Evolutionary conservation across 2,329 filamentous ascomycete species (phyloP).

Genomic region (Saccharata proteae): DNA sequence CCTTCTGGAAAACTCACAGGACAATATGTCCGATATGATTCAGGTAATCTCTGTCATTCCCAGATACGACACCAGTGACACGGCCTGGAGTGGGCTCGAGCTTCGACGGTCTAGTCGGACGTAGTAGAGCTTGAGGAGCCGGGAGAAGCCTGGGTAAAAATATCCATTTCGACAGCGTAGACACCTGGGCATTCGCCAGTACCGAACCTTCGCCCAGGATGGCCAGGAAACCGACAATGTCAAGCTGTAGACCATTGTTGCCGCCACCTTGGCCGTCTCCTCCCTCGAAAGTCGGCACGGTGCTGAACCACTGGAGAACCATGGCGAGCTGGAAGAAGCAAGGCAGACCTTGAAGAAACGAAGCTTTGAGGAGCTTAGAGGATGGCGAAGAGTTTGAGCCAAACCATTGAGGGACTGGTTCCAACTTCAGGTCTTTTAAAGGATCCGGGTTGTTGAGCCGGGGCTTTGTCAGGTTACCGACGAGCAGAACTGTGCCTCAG

Average conservation of each 20-base stretch:
- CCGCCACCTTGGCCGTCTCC: too few relatives aligned
- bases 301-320: conserved; percentile 4
- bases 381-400: too few relatives aligned
- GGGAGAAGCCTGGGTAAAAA: conserved; percentile 38
- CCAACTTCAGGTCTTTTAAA: too few relatives aligned
- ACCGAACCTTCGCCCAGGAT: conserved; percentile 41
- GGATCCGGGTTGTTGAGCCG: too few relatives aligned
- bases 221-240: conserved; percentile 45
- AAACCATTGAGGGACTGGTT: too few relatives aligned
- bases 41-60: conserved; percentile 33
- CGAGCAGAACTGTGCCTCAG: too few relatives aligned
- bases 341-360: too few relatives aligned
- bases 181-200: conserved; percentile 37
- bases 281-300: conserved; percentile 5
- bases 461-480: too few relatives aligned
- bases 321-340: neutral
- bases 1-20: conserved; percentile 20
- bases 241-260: conserved; percentile 39
- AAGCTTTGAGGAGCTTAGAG: too few relatives aligned
- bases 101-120: conserved; percentile 30
- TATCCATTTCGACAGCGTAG: conserved; percentile 36
- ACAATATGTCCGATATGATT: conserved; percentile 39
- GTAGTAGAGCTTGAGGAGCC: conserved; percentile 38
- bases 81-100: conserved; percentile 28
- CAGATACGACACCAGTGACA: conserved; percentile 35